Evolutionary conservation across 306 rosid genomes (phyloP).

Genomic region (Gastrolobium villosum): DNA sequence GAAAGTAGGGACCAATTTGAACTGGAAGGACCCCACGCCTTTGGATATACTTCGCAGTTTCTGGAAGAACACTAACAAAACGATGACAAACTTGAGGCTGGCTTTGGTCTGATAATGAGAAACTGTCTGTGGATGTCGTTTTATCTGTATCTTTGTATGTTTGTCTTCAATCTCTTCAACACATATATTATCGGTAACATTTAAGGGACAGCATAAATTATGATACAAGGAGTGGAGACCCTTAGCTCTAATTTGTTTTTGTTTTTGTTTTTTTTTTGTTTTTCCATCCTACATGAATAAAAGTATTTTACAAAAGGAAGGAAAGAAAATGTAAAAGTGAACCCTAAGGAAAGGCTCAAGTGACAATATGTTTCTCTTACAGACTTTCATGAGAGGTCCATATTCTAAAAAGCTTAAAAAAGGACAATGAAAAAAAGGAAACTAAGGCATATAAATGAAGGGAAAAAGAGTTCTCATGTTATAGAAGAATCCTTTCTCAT

Average conservation of each 20-base stretch:
- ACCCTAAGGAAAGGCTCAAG: no score
- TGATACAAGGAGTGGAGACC: background rate
- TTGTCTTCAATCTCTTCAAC: background rate
- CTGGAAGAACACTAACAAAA: conserved; percentile 7
- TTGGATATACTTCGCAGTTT: conserved; percentile 37
- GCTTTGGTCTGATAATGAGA: conserved; percentile 16
- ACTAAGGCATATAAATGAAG: no score
- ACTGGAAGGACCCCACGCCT: conserved; percentile 2
- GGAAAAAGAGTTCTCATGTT: no score
- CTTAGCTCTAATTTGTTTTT: background rate
- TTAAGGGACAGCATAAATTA: background rate
- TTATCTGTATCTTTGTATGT: background rate
- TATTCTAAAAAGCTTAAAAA: no score
- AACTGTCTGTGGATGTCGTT: background rate
- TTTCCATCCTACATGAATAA: no score
- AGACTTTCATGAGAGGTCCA: no score
- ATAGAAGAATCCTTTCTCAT: no score
- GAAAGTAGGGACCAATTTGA: conserved; percentile 40
- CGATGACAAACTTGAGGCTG: background rate
- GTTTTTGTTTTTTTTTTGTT: no score
- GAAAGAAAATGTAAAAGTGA: no score
- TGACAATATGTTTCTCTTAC: no score
- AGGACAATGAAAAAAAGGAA: no score
- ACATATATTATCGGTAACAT: background rate
- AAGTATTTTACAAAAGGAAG: no score